phyloP scores from a whole-genome alignment of 78 protist species.

The Dictyostelium capitatum region DNA sequence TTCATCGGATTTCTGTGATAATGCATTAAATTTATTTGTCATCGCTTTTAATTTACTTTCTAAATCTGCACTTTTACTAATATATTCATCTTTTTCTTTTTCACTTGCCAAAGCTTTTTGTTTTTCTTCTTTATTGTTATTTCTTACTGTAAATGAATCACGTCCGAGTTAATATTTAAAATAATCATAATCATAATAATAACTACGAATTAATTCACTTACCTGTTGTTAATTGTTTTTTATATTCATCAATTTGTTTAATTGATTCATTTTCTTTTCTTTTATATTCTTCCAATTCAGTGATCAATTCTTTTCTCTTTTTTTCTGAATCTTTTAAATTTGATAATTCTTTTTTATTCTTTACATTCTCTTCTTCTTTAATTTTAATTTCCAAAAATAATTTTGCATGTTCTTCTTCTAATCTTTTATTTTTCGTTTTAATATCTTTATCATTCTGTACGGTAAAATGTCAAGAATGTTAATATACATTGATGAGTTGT shows the following conservation, averaged over 20 bases:
- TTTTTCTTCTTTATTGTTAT: conserved; percentile 18
- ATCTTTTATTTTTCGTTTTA: neutral
- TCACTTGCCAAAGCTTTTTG: neutral
- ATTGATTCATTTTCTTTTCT: neutral
- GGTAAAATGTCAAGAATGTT: neutral
- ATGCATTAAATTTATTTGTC: neutral
- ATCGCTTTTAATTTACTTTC: neutral
- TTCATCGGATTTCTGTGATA: neutral
- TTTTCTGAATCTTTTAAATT: conserved; percentile 5
- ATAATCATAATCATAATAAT: neutral
- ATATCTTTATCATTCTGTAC: neutral
- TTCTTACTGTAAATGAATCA: neutral
- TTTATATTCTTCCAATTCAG: conserved; percentile 7
- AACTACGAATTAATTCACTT: neutral
- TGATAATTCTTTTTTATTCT: neutral
- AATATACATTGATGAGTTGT: neutral
- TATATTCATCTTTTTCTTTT: conserved; percentile 4
- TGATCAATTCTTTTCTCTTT: neutral
- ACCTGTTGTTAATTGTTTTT: neutral
- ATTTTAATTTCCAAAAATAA: neutral
- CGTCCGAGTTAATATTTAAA: neutral
- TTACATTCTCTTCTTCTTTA: neutral
- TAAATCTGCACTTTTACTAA: neutral
- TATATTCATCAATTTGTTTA: neutral
- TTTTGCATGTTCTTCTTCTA: conserved; percentile 13